A percentile compares a stretch with the other conserved stretches of the same genome.
Evolutionary conservation across 2,329 filamentous ascomycete species (phyloP).

Genomic region (Scedosporium minutisporum): DNA sequence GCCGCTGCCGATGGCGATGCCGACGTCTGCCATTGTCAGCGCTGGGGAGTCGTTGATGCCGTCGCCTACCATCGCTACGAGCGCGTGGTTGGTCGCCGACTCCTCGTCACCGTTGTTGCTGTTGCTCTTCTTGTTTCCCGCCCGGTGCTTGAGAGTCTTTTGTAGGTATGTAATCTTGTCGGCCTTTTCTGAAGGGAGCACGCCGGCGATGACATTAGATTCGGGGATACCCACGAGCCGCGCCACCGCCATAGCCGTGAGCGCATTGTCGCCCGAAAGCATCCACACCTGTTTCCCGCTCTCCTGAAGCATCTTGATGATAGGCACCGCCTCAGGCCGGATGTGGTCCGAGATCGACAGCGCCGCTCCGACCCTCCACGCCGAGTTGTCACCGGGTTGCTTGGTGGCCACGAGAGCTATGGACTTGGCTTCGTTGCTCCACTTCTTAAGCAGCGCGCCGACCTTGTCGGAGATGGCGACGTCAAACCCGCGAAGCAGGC

Average conservation of each 20-base stretch:
- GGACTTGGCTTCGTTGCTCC: conserved; percentile 56
- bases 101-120: conserved; percentile 13
- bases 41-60: conserved; percentile 86
- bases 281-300: conserved; percentile 73
- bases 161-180: conserved; percentile 59
- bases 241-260: conserved; percentile 74
- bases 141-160: conserved; percentile 31
- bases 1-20: conserved; percentile 74
- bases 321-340: conserved; percentile 57
- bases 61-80: conserved; percentile 77
- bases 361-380: conserved; percentile 48
- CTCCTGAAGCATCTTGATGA: conserved; percentile 55
- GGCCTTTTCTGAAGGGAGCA: conserved; percentile 75
- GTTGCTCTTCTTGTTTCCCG: conserved; percentile 5
- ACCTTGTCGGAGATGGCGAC: conserved; percentile 28
- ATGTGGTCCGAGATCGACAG: conserved; percentile 77
- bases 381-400: conserved; percentile 8
- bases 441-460: conserved; percentile 32
- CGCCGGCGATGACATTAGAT: conserved; percentile 73
- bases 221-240: conserved; percentile 62
- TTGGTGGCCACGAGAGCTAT: conserved; percentile 48
- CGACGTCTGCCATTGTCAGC: conserved; percentile 69
- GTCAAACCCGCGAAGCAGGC: conserved; percentile 46
- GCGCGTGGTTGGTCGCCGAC: conserved; percentile 25
- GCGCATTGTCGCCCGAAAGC: conserved; percentile 84